Conservation (phyloP, 192 early-diverging fungal species). For the Backusella australiensis region DNA sequence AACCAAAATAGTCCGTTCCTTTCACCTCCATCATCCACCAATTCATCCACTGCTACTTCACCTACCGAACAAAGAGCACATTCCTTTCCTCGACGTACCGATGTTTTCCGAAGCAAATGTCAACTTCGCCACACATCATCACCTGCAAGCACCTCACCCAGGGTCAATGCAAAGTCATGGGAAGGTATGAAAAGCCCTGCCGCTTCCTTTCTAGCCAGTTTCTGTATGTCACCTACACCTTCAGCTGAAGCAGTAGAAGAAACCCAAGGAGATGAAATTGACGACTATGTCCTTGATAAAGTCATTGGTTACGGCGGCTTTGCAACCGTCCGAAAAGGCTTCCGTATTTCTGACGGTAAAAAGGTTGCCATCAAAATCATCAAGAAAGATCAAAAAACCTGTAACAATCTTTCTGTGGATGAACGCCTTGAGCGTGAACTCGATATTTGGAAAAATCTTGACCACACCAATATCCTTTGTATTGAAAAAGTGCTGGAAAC, state of each 20-base stretch:
- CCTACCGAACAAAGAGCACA: not conserved
- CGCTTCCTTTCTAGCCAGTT: conserved; percentile 36
- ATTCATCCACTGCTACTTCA: conserved; percentile 4
- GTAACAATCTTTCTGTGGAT: conserved; percentile 16
- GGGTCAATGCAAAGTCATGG: conserved; percentile 30
- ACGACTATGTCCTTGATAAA: conserved; percentile 65
- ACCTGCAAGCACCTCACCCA: conserved; percentile 7
- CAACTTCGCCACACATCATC: conserved; percentile 4
- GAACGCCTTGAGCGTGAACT: conserved; percentile 60
- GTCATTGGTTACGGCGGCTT: conserved; percentile 77
- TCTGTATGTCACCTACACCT: conserved; percentile 21
- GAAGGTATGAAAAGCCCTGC: conserved; percentile 30
- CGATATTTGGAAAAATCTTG: conserved; percentile 61
- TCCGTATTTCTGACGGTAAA: conserved; percentile 40
- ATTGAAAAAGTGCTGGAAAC: conserved; percentile 67
- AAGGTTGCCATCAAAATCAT: conserved; percentile 74
- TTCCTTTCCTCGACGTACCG: not conserved
- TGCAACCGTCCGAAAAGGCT: conserved; percentile 72
- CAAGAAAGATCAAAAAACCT: conserved; percentile 32
- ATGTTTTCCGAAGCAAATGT: not conserved
- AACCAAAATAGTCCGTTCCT: not conserved
- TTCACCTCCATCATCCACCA: conserved; percentile 10
- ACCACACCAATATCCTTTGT: conserved; percentile 66
- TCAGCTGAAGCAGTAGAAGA: conserved; percentile 27
- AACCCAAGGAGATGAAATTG: conserved; percentile 70